Percentiles rank a stretch among this genome's conserved stretches.
Evolutionary conservation across 805 yeast genomes (phyloP).

Genomic region (Ogataea dorogensis): DNA sequence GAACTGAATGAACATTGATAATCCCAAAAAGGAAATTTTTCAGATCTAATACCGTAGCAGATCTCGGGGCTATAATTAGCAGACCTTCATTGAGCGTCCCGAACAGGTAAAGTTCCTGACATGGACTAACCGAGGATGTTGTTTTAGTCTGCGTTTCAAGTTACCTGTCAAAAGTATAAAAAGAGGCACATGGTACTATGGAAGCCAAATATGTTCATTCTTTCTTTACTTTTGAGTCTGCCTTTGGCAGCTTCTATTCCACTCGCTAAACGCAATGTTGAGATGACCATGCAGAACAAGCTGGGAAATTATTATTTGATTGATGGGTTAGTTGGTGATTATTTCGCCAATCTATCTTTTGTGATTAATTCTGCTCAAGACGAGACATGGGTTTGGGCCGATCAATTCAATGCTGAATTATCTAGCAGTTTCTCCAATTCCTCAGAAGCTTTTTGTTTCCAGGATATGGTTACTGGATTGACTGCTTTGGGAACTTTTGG

Average conservation of each 20-base stretch:
- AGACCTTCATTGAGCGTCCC: background rate
- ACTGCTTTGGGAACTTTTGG: conserved; percentile 22
- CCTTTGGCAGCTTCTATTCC: conserved; percentile 7
- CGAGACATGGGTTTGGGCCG: conserved; percentile 30
- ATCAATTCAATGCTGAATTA: conserved; percentile 9
- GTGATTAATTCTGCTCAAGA: conserved; percentile 34
- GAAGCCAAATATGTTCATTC: conserved; percentile 1
- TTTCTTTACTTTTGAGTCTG: conserved; percentile 3
- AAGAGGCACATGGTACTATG: conserved; percentile 1
- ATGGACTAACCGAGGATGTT: background rate
- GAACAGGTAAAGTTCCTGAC: background rate
- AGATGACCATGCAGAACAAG: conserved; percentile 15
- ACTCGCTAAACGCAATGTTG: conserved; percentile 13
- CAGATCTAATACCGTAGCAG: conserved; percentile 6
- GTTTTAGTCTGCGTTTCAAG: conserved; percentile 1
- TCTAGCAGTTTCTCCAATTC: conserved; percentile 13
- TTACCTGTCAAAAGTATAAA: conserved; percentile 10
- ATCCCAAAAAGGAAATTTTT: conserved; percentile 18
- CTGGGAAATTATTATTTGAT: conserved; percentile 22
- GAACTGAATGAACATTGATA: conserved; percentile 18
- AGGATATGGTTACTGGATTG: conserved; percentile 13
- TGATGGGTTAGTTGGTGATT: conserved; percentile 30
- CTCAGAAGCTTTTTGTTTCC: conserved; percentile 13
- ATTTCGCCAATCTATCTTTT: conserved; percentile 23
- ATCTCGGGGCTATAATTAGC: background rate